These are phyloP conservation scores for Populus hybrid DNA, from an alignment of 441 rosid species.

Conservation along the genomic window DNA sequence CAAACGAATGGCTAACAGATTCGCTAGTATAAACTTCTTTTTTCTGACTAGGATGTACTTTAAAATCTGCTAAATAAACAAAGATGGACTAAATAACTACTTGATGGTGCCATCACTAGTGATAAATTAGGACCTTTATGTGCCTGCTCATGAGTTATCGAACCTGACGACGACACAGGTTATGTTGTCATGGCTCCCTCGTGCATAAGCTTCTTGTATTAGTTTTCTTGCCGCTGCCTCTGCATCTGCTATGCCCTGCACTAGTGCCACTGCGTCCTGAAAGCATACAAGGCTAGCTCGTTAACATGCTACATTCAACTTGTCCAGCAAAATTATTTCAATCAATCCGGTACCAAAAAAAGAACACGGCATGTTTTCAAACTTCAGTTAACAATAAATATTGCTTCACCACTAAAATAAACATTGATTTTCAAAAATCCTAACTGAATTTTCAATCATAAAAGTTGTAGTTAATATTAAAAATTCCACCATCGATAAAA, in stretches of 20 bases:
- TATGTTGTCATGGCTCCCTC: slow-evolving; percentile 81
- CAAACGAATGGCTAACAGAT: neutral
- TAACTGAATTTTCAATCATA: no score
- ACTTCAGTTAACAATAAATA: neutral
- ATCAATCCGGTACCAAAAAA: neutral
- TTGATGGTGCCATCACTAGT: neutral
- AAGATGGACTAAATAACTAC: neutral
- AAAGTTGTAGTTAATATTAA: no score
- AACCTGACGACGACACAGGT: slow-evolving; percentile 77
- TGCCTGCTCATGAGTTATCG: slow-evolving; percentile 27
- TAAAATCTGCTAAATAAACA: neutral
- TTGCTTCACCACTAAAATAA: neutral
- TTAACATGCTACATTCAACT: neutral
- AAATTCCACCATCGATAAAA: neutral
- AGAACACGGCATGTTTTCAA: neutral
- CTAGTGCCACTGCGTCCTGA: slow-evolving; percentile 65
- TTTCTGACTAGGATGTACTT: neutral
- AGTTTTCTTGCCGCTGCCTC: slow-evolving; percentile 71
- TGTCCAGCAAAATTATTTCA: neutral
- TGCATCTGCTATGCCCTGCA: slow-evolving; percentile 47
- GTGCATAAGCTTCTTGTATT: slow-evolving; percentile 56
- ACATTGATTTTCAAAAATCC: neutral
- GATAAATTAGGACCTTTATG: slow-evolving; percentile 3
- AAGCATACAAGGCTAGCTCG: neutral
- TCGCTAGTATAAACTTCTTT: neutral